Evolutionary conservation across 129 eudicot species (phyloP).

Genomic region (Pittosporum tobira): DNA sequence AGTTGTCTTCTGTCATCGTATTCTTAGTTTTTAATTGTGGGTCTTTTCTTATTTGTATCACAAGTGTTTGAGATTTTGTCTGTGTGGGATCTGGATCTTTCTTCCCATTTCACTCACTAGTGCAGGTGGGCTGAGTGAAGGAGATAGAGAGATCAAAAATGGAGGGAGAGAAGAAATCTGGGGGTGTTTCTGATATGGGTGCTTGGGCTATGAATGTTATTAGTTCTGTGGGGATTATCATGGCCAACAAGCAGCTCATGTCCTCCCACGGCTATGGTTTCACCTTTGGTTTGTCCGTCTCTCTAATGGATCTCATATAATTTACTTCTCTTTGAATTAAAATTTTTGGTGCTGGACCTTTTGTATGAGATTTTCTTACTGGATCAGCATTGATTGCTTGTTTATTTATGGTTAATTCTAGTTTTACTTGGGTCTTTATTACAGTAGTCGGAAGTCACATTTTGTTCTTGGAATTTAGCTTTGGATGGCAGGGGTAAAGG

Average conservation of each 20-base stretch:
- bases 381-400: neutral
- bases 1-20: neutral
- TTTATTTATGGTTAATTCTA: neutral
- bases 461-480: neutral
- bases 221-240: constrained; percentile 53
- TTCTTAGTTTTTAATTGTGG: neutral
- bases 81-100: constrained; percentile 9
- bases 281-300: constrained; percentile 32
- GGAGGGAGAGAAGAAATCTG: constrained; percentile 42
- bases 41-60: neutral
- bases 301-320: neutral
- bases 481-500: neutral
- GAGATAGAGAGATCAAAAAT: constrained; percentile 12
- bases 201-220: constrained; percentile 64
- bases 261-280: constrained; percentile 43
- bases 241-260: constrained; percentile 65
- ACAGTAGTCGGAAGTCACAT: no score
- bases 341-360: no score
- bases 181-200: constrained; percentile 46
- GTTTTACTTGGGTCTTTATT: neutral
- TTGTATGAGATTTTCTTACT: neutral
- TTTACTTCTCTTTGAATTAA: neutral
- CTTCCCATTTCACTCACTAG: neutral
- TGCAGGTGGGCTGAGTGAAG: constrained; percentile 6
- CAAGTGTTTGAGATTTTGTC: constrained; percentile 3